Conservation (phyloP, 208 protist species). For the Entamoeba histolytica region DNA sequence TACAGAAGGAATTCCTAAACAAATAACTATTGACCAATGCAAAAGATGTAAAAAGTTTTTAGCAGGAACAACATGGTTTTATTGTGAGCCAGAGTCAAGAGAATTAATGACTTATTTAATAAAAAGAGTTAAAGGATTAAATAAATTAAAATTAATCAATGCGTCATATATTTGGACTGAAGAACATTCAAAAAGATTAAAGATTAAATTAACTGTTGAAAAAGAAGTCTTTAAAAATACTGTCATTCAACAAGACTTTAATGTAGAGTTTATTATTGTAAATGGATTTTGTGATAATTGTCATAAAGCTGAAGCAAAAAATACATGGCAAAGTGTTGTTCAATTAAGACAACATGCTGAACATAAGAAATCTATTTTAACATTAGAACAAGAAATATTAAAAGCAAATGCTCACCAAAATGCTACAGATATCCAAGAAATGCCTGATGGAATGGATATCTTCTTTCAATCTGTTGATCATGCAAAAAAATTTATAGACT, state of each 20-base stretch:
- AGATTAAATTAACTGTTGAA: conserved; percentile 90
- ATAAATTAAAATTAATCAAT: conserved; percentile 79
- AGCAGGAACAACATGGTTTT: conserved; percentile 77
- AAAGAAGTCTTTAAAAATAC: conserved; percentile 75
- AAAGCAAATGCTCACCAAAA: conserved; percentile 48
- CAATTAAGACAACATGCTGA: conserved; percentile 87
- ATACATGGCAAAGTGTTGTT: conserved; percentile 82
- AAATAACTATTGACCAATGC: conserved; percentile 71
- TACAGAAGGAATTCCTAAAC: conserved; percentile 79
- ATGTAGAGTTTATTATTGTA: conserved; percentile 79
- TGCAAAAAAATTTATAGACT: conserved; percentile 80
- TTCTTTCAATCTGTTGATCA: conserved; percentile 78
- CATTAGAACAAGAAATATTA: conserved; percentile 89
- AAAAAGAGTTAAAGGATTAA: conserved; percentile 70
- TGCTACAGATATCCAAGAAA: conserved; percentile 61
- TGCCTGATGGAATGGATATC: conserved; percentile 86
- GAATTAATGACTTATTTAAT: conserved; percentile 87
- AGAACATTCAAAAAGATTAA: conserved; percentile 86
- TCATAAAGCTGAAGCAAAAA: conserved; percentile 71
- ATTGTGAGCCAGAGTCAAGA: conserved; percentile 73
- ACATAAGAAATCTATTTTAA: conserved; percentile 93
- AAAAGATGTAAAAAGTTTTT: conserved; percentile 66
- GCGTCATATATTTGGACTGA: conserved; percentile 96
- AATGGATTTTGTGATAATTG: conserved; percentile 83
- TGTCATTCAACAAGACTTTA: conserved; percentile 78